These are phyloP conservation scores for Lablab purpureus DNA, from an alignment of 306 rosid species.

Conservation along the genomic window DNA sequence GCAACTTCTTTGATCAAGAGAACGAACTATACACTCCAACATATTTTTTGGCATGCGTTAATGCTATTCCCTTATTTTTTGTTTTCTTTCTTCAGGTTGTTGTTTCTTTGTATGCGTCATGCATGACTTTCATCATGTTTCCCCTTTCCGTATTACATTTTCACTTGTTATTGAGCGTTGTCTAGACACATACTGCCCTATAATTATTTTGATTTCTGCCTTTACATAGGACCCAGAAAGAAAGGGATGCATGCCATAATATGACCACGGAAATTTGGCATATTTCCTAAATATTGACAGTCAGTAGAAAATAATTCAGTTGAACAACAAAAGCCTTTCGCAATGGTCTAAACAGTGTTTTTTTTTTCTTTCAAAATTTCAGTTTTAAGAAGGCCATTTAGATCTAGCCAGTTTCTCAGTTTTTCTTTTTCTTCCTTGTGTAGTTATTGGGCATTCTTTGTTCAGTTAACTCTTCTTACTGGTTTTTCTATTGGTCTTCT, in stretches of 20 bases:
- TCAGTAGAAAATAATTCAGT: background rate
- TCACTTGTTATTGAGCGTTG: background rate
- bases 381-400: background rate
- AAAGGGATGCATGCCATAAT: background rate
- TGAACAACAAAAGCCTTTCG: background rate
- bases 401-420: background rate
- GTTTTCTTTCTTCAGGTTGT: background rate
- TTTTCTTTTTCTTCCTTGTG: background rate
- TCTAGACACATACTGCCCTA: background rate
- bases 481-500: constrained; percentile 3
- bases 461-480: background rate
- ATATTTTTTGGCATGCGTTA: background rate
- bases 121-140: background rate
- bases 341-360: background rate
- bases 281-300: background rate
- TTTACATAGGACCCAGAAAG: background rate
- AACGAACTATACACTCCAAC: background rate
- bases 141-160: background rate
- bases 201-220: background rate
- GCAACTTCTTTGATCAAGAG: background rate
- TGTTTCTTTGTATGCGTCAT: background rate
- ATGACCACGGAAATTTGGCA: background rate
- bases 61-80: background rate
- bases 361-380: background rate
- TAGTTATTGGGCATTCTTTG: background rate